Evolutionary conservation across 2,329 filamentous ascomycete species (phyloP).

Genomic region (Diaporthe caulivora): DNA sequence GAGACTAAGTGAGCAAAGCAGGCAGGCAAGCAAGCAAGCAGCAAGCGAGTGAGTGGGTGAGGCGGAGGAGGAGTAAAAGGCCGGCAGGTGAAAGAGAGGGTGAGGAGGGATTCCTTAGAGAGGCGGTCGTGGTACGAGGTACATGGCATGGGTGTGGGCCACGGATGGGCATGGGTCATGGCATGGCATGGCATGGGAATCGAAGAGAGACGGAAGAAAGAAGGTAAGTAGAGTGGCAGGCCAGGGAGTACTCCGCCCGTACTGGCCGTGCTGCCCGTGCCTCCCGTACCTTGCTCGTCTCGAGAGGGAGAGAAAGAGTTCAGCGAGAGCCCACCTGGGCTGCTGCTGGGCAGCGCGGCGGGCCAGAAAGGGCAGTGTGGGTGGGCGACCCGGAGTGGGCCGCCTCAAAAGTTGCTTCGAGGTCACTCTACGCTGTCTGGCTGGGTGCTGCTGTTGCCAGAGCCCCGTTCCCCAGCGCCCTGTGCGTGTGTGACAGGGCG

Average conservation of each 20-base stretch:
- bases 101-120: constrained; percentile 31
- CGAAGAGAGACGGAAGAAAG: constrained; percentile 29
- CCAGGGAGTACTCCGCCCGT: too few relatives aligned
- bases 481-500: constrained; percentile 27
- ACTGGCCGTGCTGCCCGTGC: too few relatives aligned
- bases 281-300: too few relatives aligned
- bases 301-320: too few relatives aligned
- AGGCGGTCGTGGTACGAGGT: constrained; percentile 35
- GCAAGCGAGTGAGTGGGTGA: constrained; percentile 7
- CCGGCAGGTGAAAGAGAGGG: constrained; percentile 29
- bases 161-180: too few relatives aligned
- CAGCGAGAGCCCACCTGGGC: constrained; percentile 26
- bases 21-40: constrained; percentile 10
- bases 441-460: background rate
- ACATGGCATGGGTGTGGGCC: background rate
- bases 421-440: background rate
- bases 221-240: constrained; percentile 27
- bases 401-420: background rate
- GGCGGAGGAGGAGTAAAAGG: constrained; percentile 2
- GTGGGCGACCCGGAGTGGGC: constrained; percentile 16
- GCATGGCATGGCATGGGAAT: constrained; percentile 15
- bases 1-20: background rate
- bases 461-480: background rate
- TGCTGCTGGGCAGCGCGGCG: constrained; percentile 28
- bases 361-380: constrained; percentile 29